These are phyloP conservation scores for Sideroxylon spinosum DNA, from an alignment of 179 eudicot genomes.

Conservation along the genomic window DNA sequence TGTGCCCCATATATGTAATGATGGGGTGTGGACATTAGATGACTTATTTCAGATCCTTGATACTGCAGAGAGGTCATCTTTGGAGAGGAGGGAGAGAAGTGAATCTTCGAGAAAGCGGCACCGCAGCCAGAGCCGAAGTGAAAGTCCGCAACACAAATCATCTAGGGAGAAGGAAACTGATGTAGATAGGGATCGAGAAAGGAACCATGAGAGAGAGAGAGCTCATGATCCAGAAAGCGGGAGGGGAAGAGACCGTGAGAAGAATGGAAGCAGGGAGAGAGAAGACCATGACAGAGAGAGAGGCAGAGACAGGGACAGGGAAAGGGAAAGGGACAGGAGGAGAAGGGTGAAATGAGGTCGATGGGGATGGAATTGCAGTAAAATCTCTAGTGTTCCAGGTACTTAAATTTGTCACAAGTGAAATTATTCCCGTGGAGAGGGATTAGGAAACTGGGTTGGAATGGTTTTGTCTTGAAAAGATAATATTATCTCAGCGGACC, in stretches of 20 bases:
- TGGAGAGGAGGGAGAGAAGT: constrained; percentile 56
- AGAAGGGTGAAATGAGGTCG: constrained; percentile 51
- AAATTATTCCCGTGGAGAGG: background rate
- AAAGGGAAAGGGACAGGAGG: constrained; percentile 41
- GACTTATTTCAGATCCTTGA: background rate
- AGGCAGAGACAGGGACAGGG: constrained; percentile 54
- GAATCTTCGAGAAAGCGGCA: constrained; percentile 66
- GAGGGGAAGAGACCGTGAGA: constrained; percentile 47
- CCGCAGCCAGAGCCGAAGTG: constrained; percentile 62
- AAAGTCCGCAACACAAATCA: constrained; percentile 62
- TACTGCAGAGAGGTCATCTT: constrained; percentile 51
- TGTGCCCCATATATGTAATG: background rate
- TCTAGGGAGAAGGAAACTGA: constrained; percentile 47
- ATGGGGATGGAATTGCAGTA: background rate
- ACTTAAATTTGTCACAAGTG: background rate
- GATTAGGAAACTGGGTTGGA: background rate
- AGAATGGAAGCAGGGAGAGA: constrained; percentile 64
- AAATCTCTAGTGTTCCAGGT: background rate
- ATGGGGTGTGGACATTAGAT: background rate
- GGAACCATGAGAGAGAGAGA: constrained; percentile 25
- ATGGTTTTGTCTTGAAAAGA: background rate
- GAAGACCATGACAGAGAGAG: constrained; percentile 54
- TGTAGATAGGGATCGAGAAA: constrained; percentile 27
- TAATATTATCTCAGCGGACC: background rate
- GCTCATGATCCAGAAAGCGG: constrained; percentile 37